Evolutionary conservation across 495 filamentous ascomycete genomes (phyloP).

Genomic region (Lentithecium fluviatile): DNA sequence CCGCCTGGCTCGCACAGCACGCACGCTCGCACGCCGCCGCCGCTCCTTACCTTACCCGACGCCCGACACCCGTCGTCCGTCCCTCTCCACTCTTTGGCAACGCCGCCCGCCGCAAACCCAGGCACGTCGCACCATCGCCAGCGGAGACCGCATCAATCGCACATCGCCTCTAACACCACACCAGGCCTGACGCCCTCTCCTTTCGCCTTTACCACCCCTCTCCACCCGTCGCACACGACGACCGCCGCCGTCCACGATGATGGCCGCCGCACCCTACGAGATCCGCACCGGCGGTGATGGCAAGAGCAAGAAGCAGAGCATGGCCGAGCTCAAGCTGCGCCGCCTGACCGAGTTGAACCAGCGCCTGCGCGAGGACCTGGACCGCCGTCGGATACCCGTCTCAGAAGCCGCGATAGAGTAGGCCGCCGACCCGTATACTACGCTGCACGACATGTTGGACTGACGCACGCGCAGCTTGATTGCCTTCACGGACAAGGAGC

Average conservation of each 20-base stretch:
- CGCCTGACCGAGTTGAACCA: conserved; percentile 95
- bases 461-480: conserved; percentile 66
- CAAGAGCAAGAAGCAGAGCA: conserved; percentile 98
- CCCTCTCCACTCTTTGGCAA: conserved; percentile 36
- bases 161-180: conserved; percentile 5
- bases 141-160: conserved; percentile 11
- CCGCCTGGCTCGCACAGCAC: conserved; percentile 31
- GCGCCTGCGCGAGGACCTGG: conserved; percentile 89
- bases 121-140: conserved; percentile 37
- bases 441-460: not conserved
- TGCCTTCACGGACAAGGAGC: conserved; percentile 85
- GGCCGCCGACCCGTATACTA: conserved; percentile 33
- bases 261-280: conserved; percentile 46
- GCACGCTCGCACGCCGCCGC: not conserved
- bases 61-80: conserved; percentile 29
- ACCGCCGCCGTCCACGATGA: conserved; percentile 30
- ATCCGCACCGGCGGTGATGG: conserved; percentile 48
- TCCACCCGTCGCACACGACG: not conserved
- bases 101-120: conserved; percentile 20
- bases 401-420: conserved; percentile 93
- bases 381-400: conserved; percentile 90
- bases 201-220: not conserved
- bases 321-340: conserved; percentile 95
- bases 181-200: not conserved
- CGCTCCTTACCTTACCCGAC: conserved; percentile 34